A percentile compares a stretch with the other conserved stretches of the same genome.
phyloP scores from a whole-genome alignment of 1,284 basidiomycete species.

The Pulchroboletus neoregius region DNA sequence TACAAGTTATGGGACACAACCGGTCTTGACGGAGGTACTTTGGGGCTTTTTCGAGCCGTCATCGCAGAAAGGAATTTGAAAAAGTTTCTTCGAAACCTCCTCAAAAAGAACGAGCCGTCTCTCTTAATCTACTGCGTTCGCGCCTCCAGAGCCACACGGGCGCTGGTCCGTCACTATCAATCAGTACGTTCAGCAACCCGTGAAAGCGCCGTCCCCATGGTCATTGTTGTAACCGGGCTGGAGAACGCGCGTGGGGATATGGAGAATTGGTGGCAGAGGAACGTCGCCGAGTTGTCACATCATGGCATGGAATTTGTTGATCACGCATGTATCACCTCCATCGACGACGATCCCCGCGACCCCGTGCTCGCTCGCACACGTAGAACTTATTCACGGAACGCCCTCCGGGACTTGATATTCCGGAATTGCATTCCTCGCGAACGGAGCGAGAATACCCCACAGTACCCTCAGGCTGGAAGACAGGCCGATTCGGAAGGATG shows the following conservation, averaged over 20 bases:
- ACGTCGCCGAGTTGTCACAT: slow-evolving; percentile 16
- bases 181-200: slow-evolving; percentile 18
- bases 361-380: slow-evolving; percentile 12
- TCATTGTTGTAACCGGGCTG: slow-evolving; percentile 33
- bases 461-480: neutral
- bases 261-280: slow-evolving; percentile 35
- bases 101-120: slow-evolving; percentile 20
- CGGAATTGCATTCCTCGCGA: slow-evolving; percentile 14
- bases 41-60: slow-evolving; percentile 25
- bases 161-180: slow-evolving; percentile 31
- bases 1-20: slow-evolving; percentile 34
- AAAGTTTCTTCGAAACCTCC: slow-evolving; percentile 20
- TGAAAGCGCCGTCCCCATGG: slow-evolving; percentile 24
- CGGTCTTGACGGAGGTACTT: slow-evolving; percentile 30
- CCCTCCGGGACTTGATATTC: slow-evolving; percentile 28
- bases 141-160: slow-evolving; percentile 29
- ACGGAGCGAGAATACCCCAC: slow-evolving; percentile 1
- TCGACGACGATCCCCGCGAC: slow-evolving; percentile 25
- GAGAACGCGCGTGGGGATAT: slow-evolving; percentile 31
- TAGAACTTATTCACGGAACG: slow-evolving; percentile 15
- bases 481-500: slow-evolving; percentile 9
- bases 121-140: slow-evolving; percentile 34
- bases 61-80: slow-evolving; percentile 28
- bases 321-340: slow-evolving; percentile 32
- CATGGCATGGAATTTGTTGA: slow-evolving; percentile 29